These are phyloP conservation scores for Fusarium floridanum DNA, from an alignment of 2,329 filamentous ascomycete species.

Conservation along the genomic window DNA sequence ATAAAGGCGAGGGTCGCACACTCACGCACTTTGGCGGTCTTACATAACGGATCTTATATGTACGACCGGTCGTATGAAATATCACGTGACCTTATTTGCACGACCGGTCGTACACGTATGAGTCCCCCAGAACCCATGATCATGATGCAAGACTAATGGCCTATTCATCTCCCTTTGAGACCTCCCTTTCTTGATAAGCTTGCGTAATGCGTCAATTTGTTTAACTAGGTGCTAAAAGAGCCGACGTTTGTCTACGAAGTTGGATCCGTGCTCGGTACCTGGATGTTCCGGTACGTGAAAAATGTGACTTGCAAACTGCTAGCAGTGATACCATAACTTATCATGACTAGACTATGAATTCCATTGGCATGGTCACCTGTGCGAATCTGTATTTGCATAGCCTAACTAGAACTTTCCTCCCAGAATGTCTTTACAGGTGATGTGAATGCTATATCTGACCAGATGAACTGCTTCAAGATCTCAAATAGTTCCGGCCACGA, in stretches of 20 bases:
- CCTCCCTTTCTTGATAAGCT: not conserved
- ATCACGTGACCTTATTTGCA: too few relatives aligned
- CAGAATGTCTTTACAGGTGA: constrained; percentile 49
- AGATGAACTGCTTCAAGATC: constrained; percentile 53
- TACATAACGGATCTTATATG: too few relatives aligned
- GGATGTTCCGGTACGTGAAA: not conserved
- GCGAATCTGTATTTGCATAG: not conserved
- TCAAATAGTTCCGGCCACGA: constrained; percentile 51
- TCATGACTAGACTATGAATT: not conserved
- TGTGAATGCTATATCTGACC: constrained; percentile 55
- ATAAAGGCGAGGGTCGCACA: too few relatives aligned
- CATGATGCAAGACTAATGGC: not conserved
- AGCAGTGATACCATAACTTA: not conserved
- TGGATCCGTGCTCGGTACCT: not conserved
- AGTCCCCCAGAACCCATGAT: constrained; percentile 24
- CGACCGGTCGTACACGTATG: too few relatives aligned
- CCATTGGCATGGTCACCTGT: not conserved
- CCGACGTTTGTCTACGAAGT: too few relatives aligned
- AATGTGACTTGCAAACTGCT: not conserved
- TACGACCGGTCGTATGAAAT: too few relatives aligned
- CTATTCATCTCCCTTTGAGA: not conserved
- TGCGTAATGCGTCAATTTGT: not conserved
- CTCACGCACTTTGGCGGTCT: too few relatives aligned
- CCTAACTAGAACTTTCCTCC: constrained; percentile 39
- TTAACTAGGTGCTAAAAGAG: not conserved